Evolutionary conservation across 2,329 filamentous ascomycete species (phyloP).

Genomic region (Pseudogymnoascus sp.): DNA sequence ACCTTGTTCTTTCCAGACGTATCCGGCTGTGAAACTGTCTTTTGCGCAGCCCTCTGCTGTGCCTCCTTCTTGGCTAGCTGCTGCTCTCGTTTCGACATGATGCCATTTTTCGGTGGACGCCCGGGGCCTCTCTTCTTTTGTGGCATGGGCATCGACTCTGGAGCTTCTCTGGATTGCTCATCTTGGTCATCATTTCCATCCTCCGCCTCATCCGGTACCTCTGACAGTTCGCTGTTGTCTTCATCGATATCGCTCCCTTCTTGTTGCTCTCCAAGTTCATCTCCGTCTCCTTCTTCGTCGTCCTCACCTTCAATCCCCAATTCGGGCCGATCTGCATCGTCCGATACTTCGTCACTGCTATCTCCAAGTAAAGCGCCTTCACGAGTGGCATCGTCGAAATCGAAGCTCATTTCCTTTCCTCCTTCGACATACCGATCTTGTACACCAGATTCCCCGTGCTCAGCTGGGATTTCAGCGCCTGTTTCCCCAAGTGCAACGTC

Average conservation of each 20-base stretch:
- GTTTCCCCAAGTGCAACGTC: slow-evolving; percentile 52
- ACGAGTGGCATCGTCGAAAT: slow-evolving; percentile 59
- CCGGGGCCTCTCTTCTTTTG: slow-evolving; percentile 58
- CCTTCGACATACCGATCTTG: slow-evolving; percentile 48
- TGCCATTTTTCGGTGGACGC: slow-evolving; percentile 74
- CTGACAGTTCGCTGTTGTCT: slow-evolving; percentile 19
- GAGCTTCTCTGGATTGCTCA: neutral
- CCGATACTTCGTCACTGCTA: slow-evolving; percentile 40
- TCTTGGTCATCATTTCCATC: slow-evolving; percentile 21
- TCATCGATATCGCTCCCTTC: slow-evolving; percentile 23
- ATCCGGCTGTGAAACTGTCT: slow-evolving; percentile 37
- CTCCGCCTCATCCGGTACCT: slow-evolving; percentile 14
- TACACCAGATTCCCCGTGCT: slow-evolving; percentile 41
- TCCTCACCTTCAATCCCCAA: slow-evolving; percentile 17
- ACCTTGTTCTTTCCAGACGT: slow-evolving; percentile 51
- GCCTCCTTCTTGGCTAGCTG: slow-evolving; percentile 55
- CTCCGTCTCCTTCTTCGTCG: slow-evolving; percentile 23
- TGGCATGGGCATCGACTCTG: slow-evolving; percentile 25
- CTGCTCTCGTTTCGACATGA: slow-evolving; percentile 74
- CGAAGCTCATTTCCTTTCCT: slow-evolving; percentile 67
- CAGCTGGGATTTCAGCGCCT: slow-evolving; percentile 46
- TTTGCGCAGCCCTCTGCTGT: slow-evolving; percentile 55
- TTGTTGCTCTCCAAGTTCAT: slow-evolving; percentile 27
- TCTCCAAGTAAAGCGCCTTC: slow-evolving; percentile 48
- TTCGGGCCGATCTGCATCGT: slow-evolving; percentile 12